These are phyloP conservation scores for Maudiozyma saulgeensis DNA, from an alignment of 805 yeast genomes.

Conservation along the genomic window DNA sequence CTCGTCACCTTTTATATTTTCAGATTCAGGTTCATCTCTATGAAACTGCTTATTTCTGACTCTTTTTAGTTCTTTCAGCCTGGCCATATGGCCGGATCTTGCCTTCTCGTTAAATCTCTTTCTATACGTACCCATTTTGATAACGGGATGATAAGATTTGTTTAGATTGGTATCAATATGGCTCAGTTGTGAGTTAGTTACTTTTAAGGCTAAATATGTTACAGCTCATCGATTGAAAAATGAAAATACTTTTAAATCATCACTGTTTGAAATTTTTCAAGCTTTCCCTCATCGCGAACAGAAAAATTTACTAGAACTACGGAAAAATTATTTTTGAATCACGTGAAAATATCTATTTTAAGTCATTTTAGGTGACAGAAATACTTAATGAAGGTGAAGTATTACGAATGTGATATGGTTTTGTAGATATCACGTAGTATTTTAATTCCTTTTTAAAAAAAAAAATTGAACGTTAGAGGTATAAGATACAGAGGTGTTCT, in stretches of 20 bases:
- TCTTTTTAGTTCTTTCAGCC: conserved; percentile 56
- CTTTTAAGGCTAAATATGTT: background rate
- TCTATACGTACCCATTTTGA: conserved; percentile 68
- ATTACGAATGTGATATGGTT: no score
- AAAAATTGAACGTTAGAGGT: no score
- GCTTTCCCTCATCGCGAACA: conserved; percentile 6
- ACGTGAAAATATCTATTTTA: no score
- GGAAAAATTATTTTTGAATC: no score
- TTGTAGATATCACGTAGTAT: no score
- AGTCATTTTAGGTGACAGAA: no score
- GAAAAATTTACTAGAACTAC: background rate
- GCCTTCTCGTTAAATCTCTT: conserved; percentile 79
- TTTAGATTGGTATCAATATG: background rate
- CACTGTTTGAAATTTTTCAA: background rate
- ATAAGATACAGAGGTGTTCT: no score
- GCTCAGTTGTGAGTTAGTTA: background rate
- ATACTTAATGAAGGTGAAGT: no score
- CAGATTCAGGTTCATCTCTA: conserved; percentile 36
- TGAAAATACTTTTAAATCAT: no score
- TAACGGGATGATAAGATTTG: background rate
- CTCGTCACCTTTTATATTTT: conserved; percentile 14
- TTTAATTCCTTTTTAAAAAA: no score
- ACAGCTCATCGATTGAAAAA: background rate
- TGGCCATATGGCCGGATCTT: conserved; percentile 73
- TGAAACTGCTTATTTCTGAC: conserved; percentile 63